Percentiles rank a stretch among this genome's conserved stretches.
Conservation (phyloP, 176 grass and related monocot species). For the Secale cereale region DNA sequence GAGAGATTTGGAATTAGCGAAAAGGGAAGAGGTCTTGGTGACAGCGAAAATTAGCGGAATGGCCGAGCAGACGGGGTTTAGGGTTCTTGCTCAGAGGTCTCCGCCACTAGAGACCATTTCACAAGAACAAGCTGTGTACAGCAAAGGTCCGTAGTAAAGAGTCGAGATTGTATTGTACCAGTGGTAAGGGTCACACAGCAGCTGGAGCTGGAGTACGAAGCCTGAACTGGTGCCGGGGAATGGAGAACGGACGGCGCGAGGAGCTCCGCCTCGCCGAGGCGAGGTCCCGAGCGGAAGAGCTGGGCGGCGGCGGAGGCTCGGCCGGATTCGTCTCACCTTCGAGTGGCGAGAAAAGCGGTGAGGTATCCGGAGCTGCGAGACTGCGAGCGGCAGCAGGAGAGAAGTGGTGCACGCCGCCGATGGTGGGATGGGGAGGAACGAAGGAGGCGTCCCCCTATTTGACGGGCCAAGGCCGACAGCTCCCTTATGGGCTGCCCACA, state of each 20-base stretch:
- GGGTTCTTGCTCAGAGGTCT: neutral
- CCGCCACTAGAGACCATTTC: neutral
- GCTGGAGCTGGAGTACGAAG: neutral
- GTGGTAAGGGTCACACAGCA: neutral
- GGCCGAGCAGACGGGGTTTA: neutral
- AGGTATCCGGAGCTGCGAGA: conserved; percentile 17
- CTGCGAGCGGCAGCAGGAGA: neutral
- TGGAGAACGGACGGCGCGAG: neutral
- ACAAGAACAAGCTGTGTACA: neutral
- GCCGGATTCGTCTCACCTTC: neutral
- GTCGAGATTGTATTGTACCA: neutral
- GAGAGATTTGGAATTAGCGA: neutral
- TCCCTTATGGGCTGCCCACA: neutral
- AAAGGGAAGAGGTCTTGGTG: neutral
- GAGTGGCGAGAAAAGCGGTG: neutral
- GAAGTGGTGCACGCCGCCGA: conserved; percentile 8
- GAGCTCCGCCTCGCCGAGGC: neutral
- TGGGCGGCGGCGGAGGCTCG: neutral
- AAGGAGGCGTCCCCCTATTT: neutral
- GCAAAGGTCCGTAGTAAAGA: neutral
- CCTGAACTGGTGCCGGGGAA: conserved; percentile 8
- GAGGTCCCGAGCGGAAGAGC: neutral
- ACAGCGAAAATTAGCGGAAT: neutral
- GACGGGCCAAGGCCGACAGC: neutral
- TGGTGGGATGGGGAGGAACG: neutral